A percentile compares a stretch with the other conserved stretches of the same genome.
These are phyloP conservation scores for Solanum commersonii DNA, from an alignment of 257 asterid genomes.

Conservation along the genomic window DNA sequence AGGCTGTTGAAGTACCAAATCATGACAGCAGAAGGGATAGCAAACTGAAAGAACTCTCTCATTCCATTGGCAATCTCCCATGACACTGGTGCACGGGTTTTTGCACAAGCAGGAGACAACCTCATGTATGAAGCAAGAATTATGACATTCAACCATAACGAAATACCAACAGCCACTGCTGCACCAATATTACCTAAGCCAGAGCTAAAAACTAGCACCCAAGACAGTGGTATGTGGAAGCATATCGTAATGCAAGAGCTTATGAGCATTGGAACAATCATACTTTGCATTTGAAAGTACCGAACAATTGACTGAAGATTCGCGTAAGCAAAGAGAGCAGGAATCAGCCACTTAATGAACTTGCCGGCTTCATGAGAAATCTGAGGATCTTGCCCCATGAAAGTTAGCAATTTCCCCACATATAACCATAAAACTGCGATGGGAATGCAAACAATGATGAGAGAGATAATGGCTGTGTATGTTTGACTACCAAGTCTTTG, in stretches of 20 bases:
- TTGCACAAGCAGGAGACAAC: constrained; percentile 32
- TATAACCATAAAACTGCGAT: constrained; percentile 47
- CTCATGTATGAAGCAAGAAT: constrained; percentile 39
- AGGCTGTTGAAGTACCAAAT: constrained; percentile 27
- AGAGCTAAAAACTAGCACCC: constrained; percentile 41
- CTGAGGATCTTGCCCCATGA: constrained; percentile 71
- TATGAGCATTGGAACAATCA: constrained; percentile 48
- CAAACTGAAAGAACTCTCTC: constrained; percentile 42
- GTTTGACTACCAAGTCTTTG: constrained; percentile 64
- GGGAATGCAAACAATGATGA: constrained; percentile 45
- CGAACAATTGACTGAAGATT: constrained; percentile 45
- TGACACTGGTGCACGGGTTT: constrained; percentile 47
- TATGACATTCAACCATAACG: constrained; percentile 52
- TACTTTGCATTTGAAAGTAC: constrained; percentile 51
- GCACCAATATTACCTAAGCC: constrained; percentile 38
- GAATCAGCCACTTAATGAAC: constrained; percentile 48
- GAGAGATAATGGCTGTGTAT: constrained; percentile 51
- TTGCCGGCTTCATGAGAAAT: constrained; percentile 72
- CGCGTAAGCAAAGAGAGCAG: constrained; percentile 55
- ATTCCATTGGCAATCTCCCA: constrained; percentile 43
- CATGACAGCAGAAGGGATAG: constrained; percentile 70
- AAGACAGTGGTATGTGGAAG: constrained; percentile 40
- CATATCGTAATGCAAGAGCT: constrained; percentile 41
- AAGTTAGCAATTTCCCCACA: constrained; percentile 34
- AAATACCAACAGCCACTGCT: constrained; percentile 42